phyloP scores from a whole-genome alignment of 192 early-diverging fungal species.

The Backusella luteola region DNA sequence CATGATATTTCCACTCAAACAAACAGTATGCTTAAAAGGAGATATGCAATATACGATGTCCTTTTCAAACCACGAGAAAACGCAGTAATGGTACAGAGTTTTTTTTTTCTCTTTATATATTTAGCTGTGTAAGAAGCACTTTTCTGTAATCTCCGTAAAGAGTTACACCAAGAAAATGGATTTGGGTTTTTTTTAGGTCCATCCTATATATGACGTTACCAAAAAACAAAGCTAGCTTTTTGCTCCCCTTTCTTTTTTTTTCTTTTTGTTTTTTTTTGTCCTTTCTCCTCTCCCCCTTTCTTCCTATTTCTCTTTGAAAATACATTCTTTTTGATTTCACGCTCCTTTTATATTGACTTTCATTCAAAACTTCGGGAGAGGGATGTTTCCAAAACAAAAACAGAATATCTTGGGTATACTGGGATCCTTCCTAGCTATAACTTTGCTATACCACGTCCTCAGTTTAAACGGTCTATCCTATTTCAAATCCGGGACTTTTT shows the following conservation, averaged over 20 bases:
- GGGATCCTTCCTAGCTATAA: neutral
- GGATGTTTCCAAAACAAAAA: conserved; percentile 12
- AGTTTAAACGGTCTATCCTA: neutral
- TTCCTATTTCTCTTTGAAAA: neutral
- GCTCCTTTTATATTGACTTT: conserved; percentile 1
- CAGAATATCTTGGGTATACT: neutral
- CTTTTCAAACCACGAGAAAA: neutral
- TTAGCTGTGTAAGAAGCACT: neutral
- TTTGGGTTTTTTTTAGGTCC: neutral
- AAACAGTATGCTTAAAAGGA: neutral
- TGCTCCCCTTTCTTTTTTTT: neutral
- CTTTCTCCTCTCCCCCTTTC: neutral
- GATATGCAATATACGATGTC: neutral
- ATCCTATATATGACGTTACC: neutral
- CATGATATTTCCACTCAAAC: neutral
- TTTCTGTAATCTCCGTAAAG: neutral
- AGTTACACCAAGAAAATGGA: neutral
- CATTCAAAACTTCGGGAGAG: neutral
- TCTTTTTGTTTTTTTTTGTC: neutral
- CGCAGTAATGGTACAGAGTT: neutral
- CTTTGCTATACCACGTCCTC: neutral
- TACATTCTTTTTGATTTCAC: neutral
- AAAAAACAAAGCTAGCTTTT: neutral
- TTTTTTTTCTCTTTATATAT: neutral
- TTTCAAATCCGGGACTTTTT: neutral